phyloP scores from a whole-genome alignment of 495 filamentous ascomycete species.

The Neurospora sp. region DNA sequence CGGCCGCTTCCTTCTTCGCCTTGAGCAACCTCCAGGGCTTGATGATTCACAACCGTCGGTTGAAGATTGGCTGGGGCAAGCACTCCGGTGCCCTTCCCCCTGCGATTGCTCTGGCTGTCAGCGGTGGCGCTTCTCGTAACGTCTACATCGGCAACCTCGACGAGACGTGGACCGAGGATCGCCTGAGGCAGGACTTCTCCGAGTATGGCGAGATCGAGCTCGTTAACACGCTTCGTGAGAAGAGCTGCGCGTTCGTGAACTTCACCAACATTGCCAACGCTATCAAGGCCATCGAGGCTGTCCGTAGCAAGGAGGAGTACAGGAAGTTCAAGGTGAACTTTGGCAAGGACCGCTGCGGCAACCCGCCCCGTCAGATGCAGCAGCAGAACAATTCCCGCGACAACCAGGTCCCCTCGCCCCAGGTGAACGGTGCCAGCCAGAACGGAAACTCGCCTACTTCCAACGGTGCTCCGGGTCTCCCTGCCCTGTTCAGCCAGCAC shows the following conservation, averaged over 20 bases:
- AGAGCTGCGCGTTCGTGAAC: conserved; percentile 98
- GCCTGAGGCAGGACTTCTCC: conserved; percentile 89
- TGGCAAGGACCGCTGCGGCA: conserved; percentile 95
- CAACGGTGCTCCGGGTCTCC: conserved; percentile 26
- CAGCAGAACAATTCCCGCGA: conserved; percentile 28
- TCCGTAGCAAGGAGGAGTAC: conserved; percentile 91
- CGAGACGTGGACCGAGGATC: conserved; percentile 93
- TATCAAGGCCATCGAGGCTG: conserved; percentile 97
- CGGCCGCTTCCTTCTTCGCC: conserved; percentile 95
- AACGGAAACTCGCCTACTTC: conserved; percentile 44
- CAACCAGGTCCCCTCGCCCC: conserved; percentile 61
- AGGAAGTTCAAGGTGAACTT: conserved; percentile 99
- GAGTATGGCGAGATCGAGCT: conserved; percentile 98
- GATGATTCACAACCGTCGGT: conserved; percentile 96
- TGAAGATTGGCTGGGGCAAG: conserved; percentile 99
- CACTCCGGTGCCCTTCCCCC: conserved; percentile 95
- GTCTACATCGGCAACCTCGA: conserved; percentile 98
- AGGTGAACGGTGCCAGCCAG: conserved; percentile 42
- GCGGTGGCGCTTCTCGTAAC: conserved; percentile 89
- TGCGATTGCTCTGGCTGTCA: conserved; percentile 91
- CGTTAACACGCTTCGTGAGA: conserved; percentile 92
- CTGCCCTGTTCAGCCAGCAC: conserved; percentile 69
- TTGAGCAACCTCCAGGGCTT: conserved; percentile 92
- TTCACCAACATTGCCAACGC: conserved; percentile 99
- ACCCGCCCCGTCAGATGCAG: conserved; percentile 79